phyloP scores from a whole-genome alignment of 2,329 filamentous ascomycete species.

The Paraconiothyrium brasiliense region DNA sequence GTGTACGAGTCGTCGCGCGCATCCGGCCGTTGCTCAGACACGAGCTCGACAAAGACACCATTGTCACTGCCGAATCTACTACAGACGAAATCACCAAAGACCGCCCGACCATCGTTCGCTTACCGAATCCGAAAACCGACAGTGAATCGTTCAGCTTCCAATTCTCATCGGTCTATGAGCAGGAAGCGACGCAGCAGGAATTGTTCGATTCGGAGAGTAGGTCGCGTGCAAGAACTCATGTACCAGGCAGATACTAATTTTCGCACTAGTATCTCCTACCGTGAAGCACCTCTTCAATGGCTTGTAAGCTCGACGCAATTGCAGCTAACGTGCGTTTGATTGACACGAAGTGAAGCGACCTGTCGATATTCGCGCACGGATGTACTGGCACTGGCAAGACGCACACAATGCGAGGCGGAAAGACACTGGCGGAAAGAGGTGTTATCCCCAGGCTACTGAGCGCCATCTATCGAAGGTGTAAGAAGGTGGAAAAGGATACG shows the following conservation, averaged over 20 bases:
- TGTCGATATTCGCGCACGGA: slow-evolving; percentile 89
- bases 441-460: slow-evolving; percentile 88
- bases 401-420: slow-evolving; percentile 92
- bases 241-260: slow-evolving; percentile 24
- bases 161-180: slow-evolving; percentile 92
- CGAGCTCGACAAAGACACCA: slow-evolving; percentile 87
- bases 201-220: slow-evolving; percentile 89
- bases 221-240: slow-evolving; percentile 11
- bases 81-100: slow-evolving; percentile 44
- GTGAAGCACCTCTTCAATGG: slow-evolving; percentile 92
- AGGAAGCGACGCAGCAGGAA: slow-evolving; percentile 80
- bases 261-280: slow-evolving; percentile 77
- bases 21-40: slow-evolving; percentile 87
- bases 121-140: slow-evolving; percentile 94
- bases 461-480: slow-evolving; percentile 82
- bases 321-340: slow-evolving; percentile 59
- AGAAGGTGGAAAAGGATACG: slow-evolving; percentile 85
- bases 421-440: slow-evolving; percentile 84
- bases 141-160: slow-evolving; percentile 91
- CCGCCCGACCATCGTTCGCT: slow-evolving; percentile 76
- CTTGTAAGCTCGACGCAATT: slow-evolving; percentile 58
- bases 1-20: slow-evolving; percentile 88
- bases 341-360: slow-evolving; percentile 26
- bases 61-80: slow-evolving; percentile 72
- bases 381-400: slow-evolving; percentile 95